Conservation (phyloP, 345 rosid species). For the rapeseed (Brassica napus) region DNA sequence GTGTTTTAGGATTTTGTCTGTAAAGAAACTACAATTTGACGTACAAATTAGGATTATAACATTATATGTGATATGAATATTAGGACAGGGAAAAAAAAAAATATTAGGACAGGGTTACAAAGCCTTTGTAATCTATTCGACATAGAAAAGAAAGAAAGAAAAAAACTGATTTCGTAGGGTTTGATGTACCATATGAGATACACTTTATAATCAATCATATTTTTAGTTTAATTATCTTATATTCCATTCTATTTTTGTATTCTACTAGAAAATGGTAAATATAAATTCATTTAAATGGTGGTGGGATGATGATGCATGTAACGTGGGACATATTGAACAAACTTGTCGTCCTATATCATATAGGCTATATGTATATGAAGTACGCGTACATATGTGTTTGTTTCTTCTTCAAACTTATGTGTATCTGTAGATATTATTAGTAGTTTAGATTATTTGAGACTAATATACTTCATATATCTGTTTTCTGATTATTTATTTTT, state of each 20-base stretch:
- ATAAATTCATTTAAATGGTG: neutral
- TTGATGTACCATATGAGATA: neutral
- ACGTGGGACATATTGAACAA: slow-evolving; percentile 15
- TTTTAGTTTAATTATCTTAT: neutral
- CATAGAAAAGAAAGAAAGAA: neutral
- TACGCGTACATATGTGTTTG: neutral
- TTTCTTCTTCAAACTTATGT: neutral
- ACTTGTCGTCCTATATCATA: slow-evolving; percentile 10
- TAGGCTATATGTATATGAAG: neutral
- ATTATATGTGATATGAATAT: neutral
- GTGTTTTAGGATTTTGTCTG: neutral
- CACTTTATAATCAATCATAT: neutral
- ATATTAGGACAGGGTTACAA: neutral
- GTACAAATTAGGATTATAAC: neutral
- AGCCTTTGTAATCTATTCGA: neutral
- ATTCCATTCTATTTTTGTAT: neutral
- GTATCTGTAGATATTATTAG: neutral
- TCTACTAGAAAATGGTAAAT: neutral
- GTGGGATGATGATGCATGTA: slow-evolving; percentile 25
- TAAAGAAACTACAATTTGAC: neutral
- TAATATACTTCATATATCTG: too few relatives aligned
- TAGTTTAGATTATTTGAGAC: neutral
- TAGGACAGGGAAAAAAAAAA: neutral
- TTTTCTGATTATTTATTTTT: too few relatives aligned
- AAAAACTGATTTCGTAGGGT: neutral